Base-by-base conservation (phyloP, 345 rosid genomes). In the Rhizophora mangle region DNA sequence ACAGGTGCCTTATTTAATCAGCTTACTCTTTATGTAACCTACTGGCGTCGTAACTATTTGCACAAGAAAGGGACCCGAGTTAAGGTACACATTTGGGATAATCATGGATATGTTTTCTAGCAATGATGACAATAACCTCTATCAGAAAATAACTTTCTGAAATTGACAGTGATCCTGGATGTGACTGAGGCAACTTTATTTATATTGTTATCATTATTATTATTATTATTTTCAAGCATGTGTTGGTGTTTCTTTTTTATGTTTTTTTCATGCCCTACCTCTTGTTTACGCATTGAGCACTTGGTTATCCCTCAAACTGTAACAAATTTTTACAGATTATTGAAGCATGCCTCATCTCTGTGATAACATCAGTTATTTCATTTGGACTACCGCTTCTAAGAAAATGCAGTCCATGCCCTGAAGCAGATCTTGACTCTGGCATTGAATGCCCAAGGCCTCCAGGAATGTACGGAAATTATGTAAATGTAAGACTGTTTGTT, bases 1-100 rank as follows among this genome's bases (percentile, higher is more conserved):
- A 5, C 82, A 95, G 96, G 99, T 64, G 99, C 99, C 8, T 83
- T 95, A 71, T 95, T 95, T 79, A 95, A 95, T 79, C 97, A 90
- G 77, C 99, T 95, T 66, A 95, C 97, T 32, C 74, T 84, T 64
- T 88, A 88, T 74, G 62, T 89, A 69, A 88, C 96, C 73, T 80
- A 79, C 68, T 95, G 97, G 99, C 92, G 97, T 58, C 83, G 96
- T 52, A 90, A 90, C 81, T 85, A 85, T 76, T 75, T 95, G 68
- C 97, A 92, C 84, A 92, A 92, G 82, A 89, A 75, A 78, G 97
- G 97, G 70, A 84, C 69, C 57, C 89, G 87, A 70, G 96, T 92
- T 63, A 92, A 95, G 93, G 99, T 88, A 71, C 13, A 5, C 18
- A 13, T 43, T 39, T 39, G 13, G 4, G 15, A 9, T 9, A 78